Conservation (phyloP, 164 flowering plant genomes). For the Euptelea pleiosperma region DNA sequence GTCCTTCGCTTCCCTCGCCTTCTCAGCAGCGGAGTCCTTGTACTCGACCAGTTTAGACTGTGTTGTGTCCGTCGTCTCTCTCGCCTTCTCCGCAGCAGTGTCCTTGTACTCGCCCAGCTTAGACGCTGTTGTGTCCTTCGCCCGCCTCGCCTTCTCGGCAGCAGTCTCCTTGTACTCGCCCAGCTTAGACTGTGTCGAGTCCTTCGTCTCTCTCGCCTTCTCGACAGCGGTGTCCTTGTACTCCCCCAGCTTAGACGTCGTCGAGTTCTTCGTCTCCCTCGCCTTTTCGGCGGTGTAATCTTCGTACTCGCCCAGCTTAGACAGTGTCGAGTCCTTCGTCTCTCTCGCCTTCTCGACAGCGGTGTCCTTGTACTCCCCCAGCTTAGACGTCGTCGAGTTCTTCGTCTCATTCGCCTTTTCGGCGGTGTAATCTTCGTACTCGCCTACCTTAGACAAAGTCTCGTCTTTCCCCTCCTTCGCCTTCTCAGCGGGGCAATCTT, state of each 20-base stretch:
- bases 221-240: too few species aligned
- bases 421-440: constrained; percentile 18
- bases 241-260: too few species aligned
- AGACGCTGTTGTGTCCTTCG: constrained; percentile 17
- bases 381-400: constrained; percentile 17
- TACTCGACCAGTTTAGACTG: background rate
- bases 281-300: too few species aligned
- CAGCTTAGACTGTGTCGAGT: too few species aligned
- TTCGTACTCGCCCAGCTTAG: too few species aligned
- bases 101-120: constrained; percentile 15
- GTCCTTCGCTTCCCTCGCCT: constrained; percentile 25
- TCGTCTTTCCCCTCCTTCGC: constrained; percentile 21
- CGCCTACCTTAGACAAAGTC: constrained; percentile 16
- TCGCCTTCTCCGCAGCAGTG: constrained; percentile 9
- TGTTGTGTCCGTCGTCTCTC: constrained; percentile 17
- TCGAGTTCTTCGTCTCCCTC: too few species aligned
- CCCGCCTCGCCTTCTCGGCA: constrained; percentile 20
- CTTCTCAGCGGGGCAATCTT: constrained; percentile 26
- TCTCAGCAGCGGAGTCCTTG: constrained; percentile 15
- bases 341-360: constrained; percentile 19
- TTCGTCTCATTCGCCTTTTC: constrained; percentile 26
- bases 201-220: too few species aligned
- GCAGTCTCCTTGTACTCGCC: too few species aligned
- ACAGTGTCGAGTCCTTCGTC: too few species aligned
- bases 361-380: constrained; percentile 14